Evolutionary conservation across 805 yeast species (phyloP), one percentile per base, ranked within the genome.

Genomic region (Saccharomycopsis sp.): DNA sequence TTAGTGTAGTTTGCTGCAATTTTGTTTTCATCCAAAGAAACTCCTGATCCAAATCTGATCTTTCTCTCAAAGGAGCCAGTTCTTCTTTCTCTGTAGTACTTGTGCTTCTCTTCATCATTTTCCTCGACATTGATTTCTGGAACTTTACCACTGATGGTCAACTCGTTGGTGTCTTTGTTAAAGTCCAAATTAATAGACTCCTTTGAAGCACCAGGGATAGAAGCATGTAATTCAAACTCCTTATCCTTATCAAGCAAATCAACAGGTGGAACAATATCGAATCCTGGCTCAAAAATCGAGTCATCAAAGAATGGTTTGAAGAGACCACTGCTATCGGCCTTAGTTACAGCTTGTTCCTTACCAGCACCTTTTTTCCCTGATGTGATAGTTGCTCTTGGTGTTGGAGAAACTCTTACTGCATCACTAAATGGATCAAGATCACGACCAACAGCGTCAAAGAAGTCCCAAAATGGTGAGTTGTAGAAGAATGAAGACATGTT

Each of bases 1-100:
- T 76, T 70, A n/a, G 72, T 69, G 61, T 76, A 77, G 53, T 67
- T 72, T 25, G 83, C 83, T 63, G 68, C 71, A 62, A 78, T 76
- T 17, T 52, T 52, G n/a, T 69, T 73, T 15, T 71, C 72, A 50
- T 70, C 73, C 38, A 74, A 61, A 24, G 64, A 64, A n/a, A 62
- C 65, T 23, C 56, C 51, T 3, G 47, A 55, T 35, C 75, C 74
- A 29, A 74, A 64, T 34, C 62, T 66, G 58, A 72, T 51, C 23
- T 66, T 63, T 57, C 75, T 66, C 51, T 69, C 67, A 60, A 72
- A 72, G 24, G 58, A 64, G 23, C 70, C 70, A 23, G 65, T 55
- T n/a, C 57, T 58, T 15, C 69, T 35, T 54, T 68, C 70, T 47
- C 58, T 60, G 51, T 66, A 57, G n/a, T 60, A 3, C 54, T 56